A percentile compares a stretch with the other conserved stretches of the same genome.
These are phyloP conservation scores for Tilletiopsis washingtonensis DNA, from an alignment of 1,284 basidiomycete species.

Conservation along the genomic window DNA sequence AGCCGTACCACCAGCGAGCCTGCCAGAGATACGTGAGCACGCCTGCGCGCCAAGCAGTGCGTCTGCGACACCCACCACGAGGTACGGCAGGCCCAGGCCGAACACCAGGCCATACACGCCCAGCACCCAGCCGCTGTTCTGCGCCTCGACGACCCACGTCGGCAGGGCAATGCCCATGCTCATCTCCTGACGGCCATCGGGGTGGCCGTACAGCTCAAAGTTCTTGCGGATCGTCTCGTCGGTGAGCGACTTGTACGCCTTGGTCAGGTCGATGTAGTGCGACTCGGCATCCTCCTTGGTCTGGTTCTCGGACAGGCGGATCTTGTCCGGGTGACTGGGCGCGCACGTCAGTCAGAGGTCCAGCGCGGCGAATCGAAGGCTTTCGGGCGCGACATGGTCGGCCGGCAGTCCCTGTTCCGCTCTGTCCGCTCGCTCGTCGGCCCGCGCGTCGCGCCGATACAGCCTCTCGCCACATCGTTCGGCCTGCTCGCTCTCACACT, in stretches of 20 bases:
- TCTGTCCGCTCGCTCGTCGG: no score
- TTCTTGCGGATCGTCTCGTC: constrained; percentile 90
- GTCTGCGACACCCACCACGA: constrained; percentile 62
- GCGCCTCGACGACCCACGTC: constrained; percentile 82
- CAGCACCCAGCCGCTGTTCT: constrained; percentile 86
- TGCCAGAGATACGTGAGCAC: no score
- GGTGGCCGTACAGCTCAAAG: constrained; percentile 83
- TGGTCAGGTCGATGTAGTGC: constrained; percentile 87
- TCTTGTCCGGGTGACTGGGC: constrained; percentile 79
- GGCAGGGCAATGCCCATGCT: constrained; percentile 95
- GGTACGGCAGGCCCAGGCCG: constrained; percentile 72
- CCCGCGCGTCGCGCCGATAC: no score
- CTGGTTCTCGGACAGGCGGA: constrained; percentile 68
- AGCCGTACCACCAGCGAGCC: constrained; percentile 91
- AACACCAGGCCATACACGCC: constrained; percentile 79
- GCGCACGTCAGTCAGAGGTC: not conserved
- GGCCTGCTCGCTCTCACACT: no score
- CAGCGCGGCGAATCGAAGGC: no score
- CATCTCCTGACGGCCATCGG: constrained; percentile 89
- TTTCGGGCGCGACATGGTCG: not conserved
- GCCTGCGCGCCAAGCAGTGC: no score
- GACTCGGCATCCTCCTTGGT: constrained; percentile 82
- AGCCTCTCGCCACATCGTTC: no score
- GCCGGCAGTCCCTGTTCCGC: no score
- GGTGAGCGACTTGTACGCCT: constrained; percentile 94